Conservation (phyloP, 2,329 filamentous ascomycete genomes). For the Cercospora sp. region DNA sequence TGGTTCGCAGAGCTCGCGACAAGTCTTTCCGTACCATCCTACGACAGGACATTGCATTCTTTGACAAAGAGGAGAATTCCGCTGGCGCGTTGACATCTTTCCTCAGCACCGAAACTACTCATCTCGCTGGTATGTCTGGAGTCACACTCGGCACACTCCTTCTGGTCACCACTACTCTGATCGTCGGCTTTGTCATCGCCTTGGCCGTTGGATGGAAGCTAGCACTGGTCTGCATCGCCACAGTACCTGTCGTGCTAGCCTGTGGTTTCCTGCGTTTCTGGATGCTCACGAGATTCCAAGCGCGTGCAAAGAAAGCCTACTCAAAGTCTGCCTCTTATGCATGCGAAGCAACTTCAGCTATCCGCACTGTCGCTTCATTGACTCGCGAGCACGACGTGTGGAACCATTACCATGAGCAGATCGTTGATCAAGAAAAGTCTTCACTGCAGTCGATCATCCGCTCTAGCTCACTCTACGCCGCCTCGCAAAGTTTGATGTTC, state of each 20-base stretch:
- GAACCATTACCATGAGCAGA: constrained; percentile 65
- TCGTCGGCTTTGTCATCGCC: constrained; percentile 69
- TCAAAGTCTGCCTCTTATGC: constrained; percentile 80
- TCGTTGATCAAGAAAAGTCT: constrained; percentile 65
- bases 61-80: constrained; percentile 85
- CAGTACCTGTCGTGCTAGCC: constrained; percentile 72
- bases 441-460: constrained; percentile 73
- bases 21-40: constrained; percentile 82
- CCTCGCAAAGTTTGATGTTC: constrained; percentile 81
- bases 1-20: constrained; percentile 81
- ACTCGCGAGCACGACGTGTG: constrained; percentile 84
- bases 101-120: constrained; percentile 84
- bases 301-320: constrained; percentile 76
- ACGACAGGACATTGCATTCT: constrained; percentile 89
- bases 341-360: constrained; percentile 89
- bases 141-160: constrained; percentile 83
- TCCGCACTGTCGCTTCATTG: constrained; percentile 87
- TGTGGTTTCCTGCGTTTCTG: constrained; percentile 89
- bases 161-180: constrained; percentile 74
- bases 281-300: constrained; percentile 76
- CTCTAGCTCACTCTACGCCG: constrained; percentile 77
- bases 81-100: constrained; percentile 86
- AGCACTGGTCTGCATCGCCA: constrained; percentile 76
- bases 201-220: constrained; percentile 85
- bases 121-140: constrained; percentile 83